Conservation (phyloP, 2,329 filamentous ascomycete species). For the Torrubiella hemipterigena region DNA sequence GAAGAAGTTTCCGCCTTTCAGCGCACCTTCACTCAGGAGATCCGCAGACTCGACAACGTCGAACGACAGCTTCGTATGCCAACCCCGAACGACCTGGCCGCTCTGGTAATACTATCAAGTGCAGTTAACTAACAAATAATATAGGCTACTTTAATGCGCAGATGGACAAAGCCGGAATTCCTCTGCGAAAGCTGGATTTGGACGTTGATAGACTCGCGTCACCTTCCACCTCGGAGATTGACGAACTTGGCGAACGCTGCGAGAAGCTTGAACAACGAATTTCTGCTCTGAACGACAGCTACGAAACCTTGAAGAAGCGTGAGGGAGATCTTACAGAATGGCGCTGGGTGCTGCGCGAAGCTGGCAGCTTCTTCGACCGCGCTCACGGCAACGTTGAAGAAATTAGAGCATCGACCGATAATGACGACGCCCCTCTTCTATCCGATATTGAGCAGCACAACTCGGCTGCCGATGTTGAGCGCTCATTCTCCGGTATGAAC, state of each 20-base stretch:
- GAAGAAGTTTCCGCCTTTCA: conserved; percentile 89
- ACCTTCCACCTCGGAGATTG: conserved; percentile 87
- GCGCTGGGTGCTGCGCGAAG: conserved; percentile 95
- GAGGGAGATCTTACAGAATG: conserved; percentile 96
- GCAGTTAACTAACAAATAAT: conserved; percentile 15
- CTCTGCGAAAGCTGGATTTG: conserved; percentile 81
- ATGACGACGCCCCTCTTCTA: conserved; percentile 87
- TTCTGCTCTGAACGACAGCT: conserved; percentile 88
- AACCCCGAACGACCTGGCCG: conserved; percentile 6
- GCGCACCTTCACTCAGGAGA: conserved; percentile 94
- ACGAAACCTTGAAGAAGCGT: conserved; percentile 94
- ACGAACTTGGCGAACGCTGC: conserved; percentile 85
- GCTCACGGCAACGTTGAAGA: conserved; percentile 95
- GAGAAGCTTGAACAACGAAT: conserved; percentile 88
- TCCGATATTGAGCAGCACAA: conserved; percentile 83
- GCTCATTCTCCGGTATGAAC: conserved; percentile 94
- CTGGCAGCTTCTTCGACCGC: conserved; percentile 92
- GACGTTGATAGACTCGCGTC: conserved; percentile 78
- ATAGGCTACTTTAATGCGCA: conserved; percentile 85
- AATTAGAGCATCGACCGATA: conserved; percentile 79
- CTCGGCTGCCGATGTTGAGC: conserved; percentile 55
- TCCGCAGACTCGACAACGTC: conserved; percentile 92
- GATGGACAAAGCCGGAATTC: conserved; percentile 86
- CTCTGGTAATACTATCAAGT: not conserved
- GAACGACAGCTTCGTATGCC: conserved; percentile 87